Conservation (phyloP, 2,329 filamentous ascomycete species). For the Colletotrichum agaves region DNA sequence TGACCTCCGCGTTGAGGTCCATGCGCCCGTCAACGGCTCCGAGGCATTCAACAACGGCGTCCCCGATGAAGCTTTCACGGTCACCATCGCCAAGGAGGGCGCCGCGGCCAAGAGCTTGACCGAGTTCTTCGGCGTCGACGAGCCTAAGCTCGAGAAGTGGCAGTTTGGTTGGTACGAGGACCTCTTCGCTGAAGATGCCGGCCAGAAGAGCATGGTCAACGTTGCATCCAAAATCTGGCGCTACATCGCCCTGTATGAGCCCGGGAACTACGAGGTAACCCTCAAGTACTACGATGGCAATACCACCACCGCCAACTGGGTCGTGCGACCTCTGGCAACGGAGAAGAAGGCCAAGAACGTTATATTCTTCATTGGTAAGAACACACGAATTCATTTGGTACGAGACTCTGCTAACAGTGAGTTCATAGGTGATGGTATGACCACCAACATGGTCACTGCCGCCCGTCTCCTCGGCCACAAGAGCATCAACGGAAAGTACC, state of each 20-base stretch:
- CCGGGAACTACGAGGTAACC: slow-evolving; percentile 81
- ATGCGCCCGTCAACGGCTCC: slow-evolving; percentile 83
- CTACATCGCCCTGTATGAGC: slow-evolving; percentile 78
- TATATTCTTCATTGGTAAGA: slow-evolving; percentile 80
- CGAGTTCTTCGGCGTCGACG: slow-evolving; percentile 78
- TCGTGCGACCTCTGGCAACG: slow-evolving; percentile 75
- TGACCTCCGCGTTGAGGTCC: slow-evolving; percentile 84
- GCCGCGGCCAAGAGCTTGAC: slow-evolving; percentile 64
- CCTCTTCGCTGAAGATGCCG: slow-evolving; percentile 78
- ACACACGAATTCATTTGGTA: not conserved
- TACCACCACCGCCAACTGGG: slow-evolving; percentile 80
- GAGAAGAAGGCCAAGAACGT: slow-evolving; percentile 85
- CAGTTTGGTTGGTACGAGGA: slow-evolving; percentile 88
- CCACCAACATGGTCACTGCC: slow-evolving; percentile 81
- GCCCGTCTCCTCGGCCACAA: slow-evolving; percentile 85
- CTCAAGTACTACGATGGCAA: slow-evolving; percentile 79
- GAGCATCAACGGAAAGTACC: slow-evolving; percentile 86
- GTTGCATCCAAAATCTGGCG: slow-evolving; percentile 84
- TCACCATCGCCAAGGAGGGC: slow-evolving; percentile 76
- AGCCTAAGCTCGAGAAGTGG: slow-evolving; percentile 83
- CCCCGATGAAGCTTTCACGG: slow-evolving; percentile 80
- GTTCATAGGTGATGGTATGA: slow-evolving; percentile 65
- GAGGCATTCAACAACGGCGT: slow-evolving; percentile 76
- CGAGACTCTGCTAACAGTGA: not conserved
- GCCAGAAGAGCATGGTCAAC: slow-evolving; percentile 78